Percentiles rank a stretch among this genome's conserved stretches.
These are phyloP conservation scores for Helenozyma baotianmanensis DNA, from an alignment of 805 yeast species.

Conservation along the genomic window DNA sequence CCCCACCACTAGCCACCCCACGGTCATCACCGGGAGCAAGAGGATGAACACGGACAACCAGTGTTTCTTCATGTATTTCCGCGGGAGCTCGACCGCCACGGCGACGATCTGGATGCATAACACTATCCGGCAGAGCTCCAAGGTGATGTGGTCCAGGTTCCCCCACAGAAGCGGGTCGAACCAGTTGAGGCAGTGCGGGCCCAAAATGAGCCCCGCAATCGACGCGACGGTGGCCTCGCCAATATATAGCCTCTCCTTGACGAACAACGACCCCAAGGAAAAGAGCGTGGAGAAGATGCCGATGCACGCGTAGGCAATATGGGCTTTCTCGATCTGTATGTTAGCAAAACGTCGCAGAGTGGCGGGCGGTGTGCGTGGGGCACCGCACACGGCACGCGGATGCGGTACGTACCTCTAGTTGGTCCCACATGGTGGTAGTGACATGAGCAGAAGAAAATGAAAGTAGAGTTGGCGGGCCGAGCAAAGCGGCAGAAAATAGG, in stretches of 20 bases:
- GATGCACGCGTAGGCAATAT: slow-evolving; percentile 80
- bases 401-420: slow-evolving; percentile 27
- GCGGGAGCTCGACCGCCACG: slow-evolving; percentile 89
- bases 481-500: too few species aligned
- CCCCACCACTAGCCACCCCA: slow-evolving; percentile 83
- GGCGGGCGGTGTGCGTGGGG: too few species aligned
- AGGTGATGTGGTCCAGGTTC: slow-evolving; percentile 71
- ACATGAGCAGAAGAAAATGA: too few species aligned
- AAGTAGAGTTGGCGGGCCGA: too few species aligned
- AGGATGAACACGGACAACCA: slow-evolving; percentile 73
- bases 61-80: slow-evolving; percentile 80
- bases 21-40: slow-evolving; percentile 82
- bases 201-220: slow-evolving; percentile 78
- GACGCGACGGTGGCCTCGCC: slow-evolving; percentile 93
- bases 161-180: slow-evolving; percentile 84
- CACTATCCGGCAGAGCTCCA: slow-evolving; percentile 79
- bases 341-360: background rate
- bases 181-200: slow-evolving; percentile 84
- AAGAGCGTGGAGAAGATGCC: slow-evolving; percentile 80
- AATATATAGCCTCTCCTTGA: slow-evolving; percentile 77
- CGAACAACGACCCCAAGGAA: slow-evolving; percentile 73
- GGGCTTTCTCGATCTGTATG: slow-evolving; percentile 54
- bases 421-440: slow-evolving; percentile 30
- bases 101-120: slow-evolving; percentile 88
- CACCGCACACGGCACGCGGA: background rate